Base-by-base conservation (phyloP, 768 basidiomycete genomes). In the Leccinum longicurvipes region DNA sequence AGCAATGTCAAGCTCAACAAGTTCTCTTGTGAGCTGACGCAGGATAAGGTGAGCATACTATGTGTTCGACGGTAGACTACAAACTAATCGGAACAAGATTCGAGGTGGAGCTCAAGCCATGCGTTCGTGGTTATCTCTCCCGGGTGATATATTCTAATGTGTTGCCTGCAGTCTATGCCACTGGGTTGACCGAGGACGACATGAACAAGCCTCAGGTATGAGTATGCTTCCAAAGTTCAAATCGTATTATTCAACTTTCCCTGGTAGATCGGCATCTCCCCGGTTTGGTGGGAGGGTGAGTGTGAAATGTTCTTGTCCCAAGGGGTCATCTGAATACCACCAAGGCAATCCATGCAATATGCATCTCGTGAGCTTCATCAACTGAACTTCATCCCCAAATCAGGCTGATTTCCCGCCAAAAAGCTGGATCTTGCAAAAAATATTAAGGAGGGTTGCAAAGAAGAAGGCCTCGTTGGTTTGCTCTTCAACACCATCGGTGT, bases 231-330 rank as follows among this genome's bases (percentile, higher is more conserved):
- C 8, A 19, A 36, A 56, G 50, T 45, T 25, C 31, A 31, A 19
- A 39, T 47, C 21, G 14, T 25, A 31, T 55, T 56, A 21, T 51
- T 56, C 60, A 27, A 62, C 31, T 45, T 54, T 32, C 23, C 60
- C 21, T 66, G 46, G 9, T 41, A 92, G 87, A 86, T 94, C 64
- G 92, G 92, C 46, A 91, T 94, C 65, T 89, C 89, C 28, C 86
- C 89, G 3, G 80, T 93, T 51, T 94, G 91, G 91, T 94, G 91
- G 90, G 91, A 93, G 80, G 91, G 91, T 87, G 60, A 57, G 60
- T 51, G 10, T 36, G 15, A 15, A 27, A 24, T 41, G 10, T 45
- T 46, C 32, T 32, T 32, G 17, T 39, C 36, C 1, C 23, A 47
- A 47, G 21, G 21, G 11, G 53, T 41, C 21, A 21, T 17, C 51